Evolutionary conservation across 2,329 filamentous ascomycete species (phyloP).

Genomic region (Colletotrichum spinosum): DNA sequence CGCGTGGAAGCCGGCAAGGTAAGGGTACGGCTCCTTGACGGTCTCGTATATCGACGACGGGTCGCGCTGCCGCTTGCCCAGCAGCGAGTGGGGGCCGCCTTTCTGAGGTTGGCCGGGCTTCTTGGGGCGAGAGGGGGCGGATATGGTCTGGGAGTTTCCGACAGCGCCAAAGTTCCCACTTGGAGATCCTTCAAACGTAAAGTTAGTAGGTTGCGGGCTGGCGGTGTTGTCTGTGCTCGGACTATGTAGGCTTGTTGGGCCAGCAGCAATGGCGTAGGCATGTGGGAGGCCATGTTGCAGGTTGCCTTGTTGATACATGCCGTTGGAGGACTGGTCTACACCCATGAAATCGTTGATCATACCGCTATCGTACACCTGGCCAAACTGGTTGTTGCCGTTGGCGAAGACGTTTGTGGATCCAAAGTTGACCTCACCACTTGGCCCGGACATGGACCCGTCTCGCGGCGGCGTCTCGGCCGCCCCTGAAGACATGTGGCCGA

Average conservation of each 20-base stretch:
- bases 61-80: conserved; percentile 74
- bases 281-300: conserved; percentile 73
- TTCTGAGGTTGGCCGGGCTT: conserved; percentile 57
- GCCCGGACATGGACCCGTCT: conserved; percentile 64
- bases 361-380: conserved; percentile 62
- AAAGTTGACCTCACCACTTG: conserved; percentile 51
- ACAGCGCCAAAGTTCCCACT: conserved; percentile 41
- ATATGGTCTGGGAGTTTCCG: conserved; percentile 39
- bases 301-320: conserved; percentile 66
- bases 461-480: conserved; percentile 82
- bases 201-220: conserved; percentile 67
- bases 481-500: conserved; percentile 95
- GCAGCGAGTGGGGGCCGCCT: conserved; percentile 59
- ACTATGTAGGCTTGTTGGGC: conserved; percentile 71
- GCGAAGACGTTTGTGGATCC: conserved; percentile 61
- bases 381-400: conserved; percentile 62
- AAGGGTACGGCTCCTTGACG: conserved; percentile 91
- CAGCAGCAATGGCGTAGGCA: conserved; percentile 73
- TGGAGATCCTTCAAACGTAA: conserved; percentile 68
- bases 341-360: conserved; percentile 66
- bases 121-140: conserved; percentile 54
- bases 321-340: conserved; percentile 60
- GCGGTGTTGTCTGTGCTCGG: conserved; percentile 73
- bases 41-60: conserved; percentile 89
- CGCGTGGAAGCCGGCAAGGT: conserved; percentile 90